These are phyloP conservation scores for Agastache rugosa DNA, from an alignment of 257 asterid genomes.

Conservation along the genomic window DNA sequence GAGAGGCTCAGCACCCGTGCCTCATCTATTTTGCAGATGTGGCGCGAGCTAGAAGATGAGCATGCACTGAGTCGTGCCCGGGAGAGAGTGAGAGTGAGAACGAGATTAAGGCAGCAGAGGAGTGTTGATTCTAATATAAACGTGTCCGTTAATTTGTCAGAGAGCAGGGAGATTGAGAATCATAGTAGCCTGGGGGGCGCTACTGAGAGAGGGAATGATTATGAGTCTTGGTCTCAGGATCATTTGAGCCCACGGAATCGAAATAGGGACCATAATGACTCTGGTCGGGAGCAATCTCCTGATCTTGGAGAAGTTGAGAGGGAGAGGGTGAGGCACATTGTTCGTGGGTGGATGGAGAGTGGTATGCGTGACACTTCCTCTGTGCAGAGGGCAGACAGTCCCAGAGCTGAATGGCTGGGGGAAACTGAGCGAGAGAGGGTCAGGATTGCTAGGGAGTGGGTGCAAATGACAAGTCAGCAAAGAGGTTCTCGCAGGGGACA, in stretches of 20 bases:
- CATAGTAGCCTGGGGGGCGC: slow-evolving; percentile 64
- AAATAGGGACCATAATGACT: slow-evolving; percentile 56
- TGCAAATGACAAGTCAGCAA: slow-evolving; percentile 93
- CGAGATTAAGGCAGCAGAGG: slow-evolving; percentile 63
- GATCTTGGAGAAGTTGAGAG: slow-evolving; percentile 89
- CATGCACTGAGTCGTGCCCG: slow-evolving; percentile 66
- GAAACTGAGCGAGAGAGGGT: slow-evolving; percentile 95
- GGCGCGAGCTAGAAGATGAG: slow-evolving; percentile 95
- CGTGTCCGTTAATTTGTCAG: slow-evolving; percentile 55
- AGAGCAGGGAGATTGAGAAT: slow-evolving; percentile 61
- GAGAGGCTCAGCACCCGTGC: slow-evolving; percentile 83
- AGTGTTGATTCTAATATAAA: slow-evolving; percentile 61
- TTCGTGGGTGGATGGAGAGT: slow-evolving; percentile 93
- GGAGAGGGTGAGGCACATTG: slow-evolving; percentile 92
- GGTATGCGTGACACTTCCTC: slow-evolving; percentile 67
- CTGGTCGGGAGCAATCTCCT: slow-evolving; percentile 86
- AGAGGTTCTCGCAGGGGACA: slow-evolving; percentile 70
- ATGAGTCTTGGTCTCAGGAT: slow-evolving; percentile 63
- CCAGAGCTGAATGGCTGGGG: slow-evolving; percentile 86
- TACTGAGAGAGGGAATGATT: slow-evolving; percentile 69
- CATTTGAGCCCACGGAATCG: slow-evolving; percentile 52
- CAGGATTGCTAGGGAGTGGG: slow-evolving; percentile 88
- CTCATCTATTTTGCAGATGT: slow-evolving; percentile 88
- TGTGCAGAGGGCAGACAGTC: slow-evolving; percentile 56
- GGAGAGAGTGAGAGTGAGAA: slow-evolving; percentile 60